A percentile compares a stretch with the other conserved stretches of the same genome.
These are phyloP conservation scores for Lentinula edodes DNA, from an alignment of 768 basidiomycete genomes.

Conservation along the genomic window DNA sequence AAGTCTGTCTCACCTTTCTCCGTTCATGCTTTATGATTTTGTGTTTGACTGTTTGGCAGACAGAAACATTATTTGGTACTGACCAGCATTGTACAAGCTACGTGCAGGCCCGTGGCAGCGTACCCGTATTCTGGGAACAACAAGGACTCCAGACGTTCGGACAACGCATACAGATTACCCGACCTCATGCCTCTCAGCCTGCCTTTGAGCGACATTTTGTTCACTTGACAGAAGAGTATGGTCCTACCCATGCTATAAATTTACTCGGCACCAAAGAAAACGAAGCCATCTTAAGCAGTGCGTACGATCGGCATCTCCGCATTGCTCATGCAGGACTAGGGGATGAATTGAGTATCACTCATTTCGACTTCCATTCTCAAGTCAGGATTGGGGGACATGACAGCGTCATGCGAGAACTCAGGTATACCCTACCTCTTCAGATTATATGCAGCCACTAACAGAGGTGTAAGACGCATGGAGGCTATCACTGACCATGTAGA, in stretches of 20 bases:
- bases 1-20: conserved; percentile 43
- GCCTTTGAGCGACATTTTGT: conserved; percentile 95
- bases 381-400: conserved; percentile 85
- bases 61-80: conserved; percentile 86
- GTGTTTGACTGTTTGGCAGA: conserved; percentile 38
- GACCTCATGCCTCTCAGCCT: conserved; percentile 93
- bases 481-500: conserved; percentile 61
- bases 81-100: conserved; percentile 88
- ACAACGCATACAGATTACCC: conserved; percentile 89
- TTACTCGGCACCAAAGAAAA: conserved; percentile 90
- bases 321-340: conserved; percentile 57
- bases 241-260: conserved; percentile 82
- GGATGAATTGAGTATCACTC: conserved; percentile 71
- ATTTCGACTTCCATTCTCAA: conserved; percentile 91
- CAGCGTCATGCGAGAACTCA: conserved; percentile 69
- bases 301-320: conserved; percentile 79
- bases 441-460: neutral
- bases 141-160: conserved; percentile 94
- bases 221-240: conserved; percentile 83
- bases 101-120: conserved; percentile 90
- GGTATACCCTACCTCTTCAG: conserved; percentile 27
- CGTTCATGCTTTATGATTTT: conserved; percentile 3
- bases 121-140: conserved; percentile 99
- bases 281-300: conserved; percentile 75
- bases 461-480: conserved; percentile 48